Percentiles rank a stretch among this genome's conserved stretches.
Conservation (phyloP, 2,329 filamentous ascomycete genomes). For the Thermomyces lanuginosus region DNA sequence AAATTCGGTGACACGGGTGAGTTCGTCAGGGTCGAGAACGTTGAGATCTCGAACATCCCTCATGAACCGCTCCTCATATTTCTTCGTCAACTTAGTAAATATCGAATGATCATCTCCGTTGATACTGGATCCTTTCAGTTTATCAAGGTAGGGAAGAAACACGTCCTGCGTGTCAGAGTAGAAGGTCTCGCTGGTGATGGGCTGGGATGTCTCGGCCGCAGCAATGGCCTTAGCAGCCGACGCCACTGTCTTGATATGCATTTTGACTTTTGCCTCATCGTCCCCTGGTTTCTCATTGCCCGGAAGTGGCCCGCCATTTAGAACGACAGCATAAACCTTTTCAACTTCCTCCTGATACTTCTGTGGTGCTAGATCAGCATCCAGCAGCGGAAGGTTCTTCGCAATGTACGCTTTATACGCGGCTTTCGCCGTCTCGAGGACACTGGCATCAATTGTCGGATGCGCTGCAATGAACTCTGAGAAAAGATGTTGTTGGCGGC, state of each 20-base stretch:
- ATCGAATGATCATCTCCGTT: conserved; percentile 51
- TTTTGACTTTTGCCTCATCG: conserved; percentile 72
- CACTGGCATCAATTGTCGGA: conserved; percentile 26
- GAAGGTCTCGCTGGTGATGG: conserved; percentile 30
- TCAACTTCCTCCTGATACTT: conserved; percentile 33
- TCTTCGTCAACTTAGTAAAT: conserved; percentile 71
- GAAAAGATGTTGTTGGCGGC: conserved; percentile 65
- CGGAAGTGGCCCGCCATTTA: conserved; percentile 39
- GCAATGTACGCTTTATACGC: conserved; percentile 44
- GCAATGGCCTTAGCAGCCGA: conserved; percentile 38
- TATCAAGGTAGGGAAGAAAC: conserved; percentile 67
- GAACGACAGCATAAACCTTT: conserved; percentile 37
- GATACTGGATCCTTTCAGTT: conserved; percentile 39
- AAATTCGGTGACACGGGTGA: conserved; percentile 87
- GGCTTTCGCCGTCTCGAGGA: conserved; percentile 32
- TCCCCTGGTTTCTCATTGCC: conserved; percentile 47
- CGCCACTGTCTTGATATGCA: conserved; percentile 56
- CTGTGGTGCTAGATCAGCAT: conserved; percentile 28
- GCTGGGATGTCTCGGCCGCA: conserved; percentile 13
- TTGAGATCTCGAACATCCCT: conserved; percentile 79
- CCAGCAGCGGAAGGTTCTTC: conserved; percentile 48
- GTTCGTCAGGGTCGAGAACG: conserved; percentile 60
- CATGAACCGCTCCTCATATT: conserved; percentile 76
- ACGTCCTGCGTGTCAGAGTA: conserved; percentile 48
- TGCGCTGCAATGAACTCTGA: conserved; percentile 46